Evolutionary conservation across 768 basidiomycete genomes (phyloP).

Genomic region (Omphalotus guepiniiformis): DNA sequence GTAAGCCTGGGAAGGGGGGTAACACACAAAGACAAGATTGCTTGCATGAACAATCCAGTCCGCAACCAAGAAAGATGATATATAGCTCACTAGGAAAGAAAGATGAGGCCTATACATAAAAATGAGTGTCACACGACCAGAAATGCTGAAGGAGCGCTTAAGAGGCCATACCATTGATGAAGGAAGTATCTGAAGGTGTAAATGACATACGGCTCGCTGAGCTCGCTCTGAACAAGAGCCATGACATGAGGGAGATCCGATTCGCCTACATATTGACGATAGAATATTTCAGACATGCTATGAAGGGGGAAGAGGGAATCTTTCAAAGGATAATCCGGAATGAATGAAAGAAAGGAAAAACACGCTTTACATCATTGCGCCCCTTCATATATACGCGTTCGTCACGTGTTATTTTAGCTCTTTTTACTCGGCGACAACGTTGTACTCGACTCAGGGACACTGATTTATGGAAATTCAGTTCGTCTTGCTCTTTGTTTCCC

Average conservation of each 20-base stretch:
- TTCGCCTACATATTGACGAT: slow-evolving; percentile 75
- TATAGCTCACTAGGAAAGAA: slow-evolving; percentile 62
- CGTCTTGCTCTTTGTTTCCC: no score
- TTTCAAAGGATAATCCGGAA: slow-evolving; percentile 83
- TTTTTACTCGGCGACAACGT: no score
- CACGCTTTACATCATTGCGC: no score
- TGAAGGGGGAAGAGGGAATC: slow-evolving; percentile 27
- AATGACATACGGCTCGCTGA: slow-evolving; percentile 93
- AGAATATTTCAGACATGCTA: slow-evolving; percentile 42
- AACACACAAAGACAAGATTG: not conserved
- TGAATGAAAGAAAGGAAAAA: no score
- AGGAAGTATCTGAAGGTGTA: slow-evolving; percentile 98
- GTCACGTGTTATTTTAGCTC: no score
- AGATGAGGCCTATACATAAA: slow-evolving; percentile 73
- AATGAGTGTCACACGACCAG: slow-evolving; percentile 29
- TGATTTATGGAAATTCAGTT: no score
- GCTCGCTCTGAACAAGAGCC: slow-evolving; percentile 83
- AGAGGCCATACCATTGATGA: slow-evolving; percentile 77
- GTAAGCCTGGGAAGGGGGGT: slow-evolving; percentile 47
- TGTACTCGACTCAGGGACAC: no score
- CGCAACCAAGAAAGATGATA: no score
- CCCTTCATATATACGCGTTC: no score
- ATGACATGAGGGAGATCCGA: slow-evolving; percentile 80
- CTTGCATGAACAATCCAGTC: no score
- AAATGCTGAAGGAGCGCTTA: slow-evolving; percentile 1